These are phyloP conservation scores for Garcia nutans DNA, from an alignment of 345 rosid species.

Conservation along the genomic window DNA sequence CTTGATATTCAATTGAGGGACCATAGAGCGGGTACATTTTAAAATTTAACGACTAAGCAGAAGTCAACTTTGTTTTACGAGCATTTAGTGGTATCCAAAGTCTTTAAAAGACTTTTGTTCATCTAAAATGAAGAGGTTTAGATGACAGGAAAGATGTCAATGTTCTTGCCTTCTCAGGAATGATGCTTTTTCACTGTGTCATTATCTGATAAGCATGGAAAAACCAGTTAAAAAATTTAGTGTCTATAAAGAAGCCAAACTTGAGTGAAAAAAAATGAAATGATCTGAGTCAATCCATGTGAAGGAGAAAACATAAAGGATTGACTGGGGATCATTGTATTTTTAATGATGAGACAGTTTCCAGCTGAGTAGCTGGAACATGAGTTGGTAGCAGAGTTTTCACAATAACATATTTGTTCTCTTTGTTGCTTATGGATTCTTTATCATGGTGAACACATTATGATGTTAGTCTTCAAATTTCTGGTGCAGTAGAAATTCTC, in stretches of 20 bases:
- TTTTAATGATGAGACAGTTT: neutral
- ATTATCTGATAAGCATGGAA: neutral
- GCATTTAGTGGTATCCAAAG: too few relatives aligned
- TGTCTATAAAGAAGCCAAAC: neutral
- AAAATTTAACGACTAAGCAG: too few relatives aligned
- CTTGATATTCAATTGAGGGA: too few relatives aligned
- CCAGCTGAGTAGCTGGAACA: slow-evolving; percentile 6
- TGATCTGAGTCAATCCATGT: neutral
- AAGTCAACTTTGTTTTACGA: too few relatives aligned
- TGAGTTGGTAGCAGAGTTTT: neutral
- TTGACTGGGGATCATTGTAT: neutral
- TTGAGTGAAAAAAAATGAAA: neutral
- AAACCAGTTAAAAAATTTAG: neutral
- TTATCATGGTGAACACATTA: neutral
- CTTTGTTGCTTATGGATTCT: neutral
- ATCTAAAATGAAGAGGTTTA: too few relatives aligned
- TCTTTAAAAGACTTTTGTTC: too few relatives aligned
- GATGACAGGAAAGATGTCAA: too few relatives aligned
- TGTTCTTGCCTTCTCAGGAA: neutral
- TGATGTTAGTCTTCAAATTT: neutral
- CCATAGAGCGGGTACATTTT: too few relatives aligned
- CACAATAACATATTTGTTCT: neutral
- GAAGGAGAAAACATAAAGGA: neutral
- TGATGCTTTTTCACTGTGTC: neutral
- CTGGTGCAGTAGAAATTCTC: slow-evolving; percentile 51